Conservation (phyloP, 1,139 yeast species). For the Candida buenavistaensis region DNA sequence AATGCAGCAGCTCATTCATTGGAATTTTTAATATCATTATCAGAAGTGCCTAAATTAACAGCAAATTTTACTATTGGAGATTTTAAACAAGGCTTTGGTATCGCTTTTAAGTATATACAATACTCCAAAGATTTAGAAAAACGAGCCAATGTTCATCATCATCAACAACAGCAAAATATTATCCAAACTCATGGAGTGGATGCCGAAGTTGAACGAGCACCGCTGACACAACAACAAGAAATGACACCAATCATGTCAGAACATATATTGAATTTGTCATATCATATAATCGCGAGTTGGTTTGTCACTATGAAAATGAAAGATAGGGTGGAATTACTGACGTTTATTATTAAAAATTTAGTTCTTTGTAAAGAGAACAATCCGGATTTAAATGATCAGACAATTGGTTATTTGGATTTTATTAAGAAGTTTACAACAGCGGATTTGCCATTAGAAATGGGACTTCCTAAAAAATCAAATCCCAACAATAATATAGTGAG, state of each 20-base stretch:
- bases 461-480: conserved; percentile 20
- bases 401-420: conserved; percentile 67
- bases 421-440: conserved; percentile 67
- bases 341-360: conserved; percentile 63
- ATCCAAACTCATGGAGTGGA: conserved; percentile 43
- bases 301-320: conserved; percentile 61
- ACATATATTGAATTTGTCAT: conserved; percentile 64
- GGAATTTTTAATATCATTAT: conserved; percentile 69
- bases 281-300: conserved; percentile 71
- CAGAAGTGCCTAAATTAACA: conserved; percentile 66
- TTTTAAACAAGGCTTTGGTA: conserved; percentile 76
- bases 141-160: conserved; percentile 13
- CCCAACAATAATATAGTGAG: conserved; percentile 24
- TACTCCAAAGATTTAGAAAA: conserved; percentile 57
- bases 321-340: conserved; percentile 60
- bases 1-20: conserved; percentile 73
- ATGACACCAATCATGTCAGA: conserved; percentile 53
- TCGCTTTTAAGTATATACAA: conserved; percentile 77
- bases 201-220: conserved; percentile 40
- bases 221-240: conserved; percentile 49
- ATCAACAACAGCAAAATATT: conserved; percentile 3
- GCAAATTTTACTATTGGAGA: conserved; percentile 77
- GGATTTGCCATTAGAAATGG: conserved; percentile 56
- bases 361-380: conserved; percentile 34
- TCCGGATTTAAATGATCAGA: conserved; percentile 48